phyloP scores from a whole-genome alignment of 345 rosid genomes.

The Hibiscus tridactylites region DNA sequence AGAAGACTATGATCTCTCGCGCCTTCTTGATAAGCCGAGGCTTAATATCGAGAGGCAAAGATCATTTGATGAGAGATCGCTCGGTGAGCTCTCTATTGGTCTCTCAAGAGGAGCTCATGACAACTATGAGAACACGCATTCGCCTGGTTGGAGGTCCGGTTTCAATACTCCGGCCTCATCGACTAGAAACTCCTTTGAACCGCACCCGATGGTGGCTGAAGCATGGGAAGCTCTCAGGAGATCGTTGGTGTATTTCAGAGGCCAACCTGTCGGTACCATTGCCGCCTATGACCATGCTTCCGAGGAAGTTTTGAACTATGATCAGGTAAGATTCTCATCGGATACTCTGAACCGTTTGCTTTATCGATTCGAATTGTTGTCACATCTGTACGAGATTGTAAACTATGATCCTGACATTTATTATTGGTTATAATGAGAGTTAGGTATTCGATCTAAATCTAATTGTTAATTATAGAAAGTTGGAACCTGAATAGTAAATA shows the following conservation, averaged over 20 bases:
- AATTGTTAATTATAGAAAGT: background rate
- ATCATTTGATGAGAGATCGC: conserved; percentile 44
- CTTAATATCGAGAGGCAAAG: conserved; percentile 86
- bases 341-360: background rate
- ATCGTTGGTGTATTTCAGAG: conserved; percentile 66
- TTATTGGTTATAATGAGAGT: background rate
- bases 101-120: conserved; percentile 33
- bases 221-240: conserved; percentile 93
- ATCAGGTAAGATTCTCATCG: conserved; percentile 55
- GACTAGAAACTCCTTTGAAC: conserved; percentile 78
- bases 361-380: background rate
- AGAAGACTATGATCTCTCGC: conserved; percentile 69
- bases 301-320: conserved; percentile 86
- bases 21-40: conserved; percentile 77
- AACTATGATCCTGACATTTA: background rate
- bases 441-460: background rate
- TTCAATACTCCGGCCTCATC: conserved; percentile 77
- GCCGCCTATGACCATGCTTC: conserved; percentile 55
- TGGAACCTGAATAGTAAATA: background rate
- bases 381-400: background rate
- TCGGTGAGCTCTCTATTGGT: conserved; percentile 81
- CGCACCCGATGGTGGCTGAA: conserved; percentile 93
- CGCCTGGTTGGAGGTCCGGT: conserved; percentile 67
- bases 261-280: conserved; percentile 84
- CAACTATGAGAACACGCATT: conserved; percentile 40